phyloP scores from a whole-genome alignment of 768 basidiomycete species.

The Tephrocybe sp. region DNA sequence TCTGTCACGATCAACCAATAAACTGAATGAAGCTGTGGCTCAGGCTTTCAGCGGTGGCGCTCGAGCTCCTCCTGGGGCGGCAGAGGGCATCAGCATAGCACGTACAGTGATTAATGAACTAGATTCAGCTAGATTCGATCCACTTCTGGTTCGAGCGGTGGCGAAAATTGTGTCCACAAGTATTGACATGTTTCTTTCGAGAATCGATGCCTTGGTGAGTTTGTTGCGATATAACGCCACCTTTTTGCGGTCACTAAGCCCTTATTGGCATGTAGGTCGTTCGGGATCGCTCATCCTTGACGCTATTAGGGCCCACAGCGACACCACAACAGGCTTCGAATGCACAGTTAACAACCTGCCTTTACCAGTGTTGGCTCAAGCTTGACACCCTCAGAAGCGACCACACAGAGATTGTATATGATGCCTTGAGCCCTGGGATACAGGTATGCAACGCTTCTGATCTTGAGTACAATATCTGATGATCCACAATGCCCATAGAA shows the following conservation, averaged over 20 bases:
- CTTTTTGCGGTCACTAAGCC: background rate
- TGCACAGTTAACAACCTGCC: constrained; percentile 69
- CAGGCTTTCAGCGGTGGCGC: constrained; percentile 73
- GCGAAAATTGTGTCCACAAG: constrained; percentile 69
- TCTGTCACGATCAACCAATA: constrained; percentile 76
- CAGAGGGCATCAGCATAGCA: constrained; percentile 75
- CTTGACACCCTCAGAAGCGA: constrained; percentile 67
- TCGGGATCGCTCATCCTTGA: constrained; percentile 75
- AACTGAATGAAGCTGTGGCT: constrained; percentile 79
- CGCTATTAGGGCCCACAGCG: constrained; percentile 71
- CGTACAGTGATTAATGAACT: constrained; percentile 86
- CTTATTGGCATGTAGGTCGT: constrained; percentile 44
- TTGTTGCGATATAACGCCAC: background rate
- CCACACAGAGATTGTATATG: constrained; percentile 57
- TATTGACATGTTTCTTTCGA: constrained; percentile 64
- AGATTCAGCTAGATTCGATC: constrained; percentile 91
- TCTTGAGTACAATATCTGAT: constrained; percentile 4
- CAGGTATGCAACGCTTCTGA: constrained; percentile 40
- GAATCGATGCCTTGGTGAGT: constrained; percentile 70
- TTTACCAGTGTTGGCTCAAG: constrained; percentile 74
- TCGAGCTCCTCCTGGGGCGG: constrained; percentile 66
- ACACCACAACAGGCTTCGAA: constrained; percentile 80
- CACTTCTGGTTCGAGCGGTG: constrained; percentile 74
- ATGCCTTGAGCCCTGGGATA: constrained; percentile 53
- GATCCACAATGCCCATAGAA: constrained; percentile 34